Percentiles rank a stretch among this genome's conserved stretches.
Evolutionary conservation across 1,284 basidiomycete species (phyloP).

Genomic region (Trichosporon faecale): DNA sequence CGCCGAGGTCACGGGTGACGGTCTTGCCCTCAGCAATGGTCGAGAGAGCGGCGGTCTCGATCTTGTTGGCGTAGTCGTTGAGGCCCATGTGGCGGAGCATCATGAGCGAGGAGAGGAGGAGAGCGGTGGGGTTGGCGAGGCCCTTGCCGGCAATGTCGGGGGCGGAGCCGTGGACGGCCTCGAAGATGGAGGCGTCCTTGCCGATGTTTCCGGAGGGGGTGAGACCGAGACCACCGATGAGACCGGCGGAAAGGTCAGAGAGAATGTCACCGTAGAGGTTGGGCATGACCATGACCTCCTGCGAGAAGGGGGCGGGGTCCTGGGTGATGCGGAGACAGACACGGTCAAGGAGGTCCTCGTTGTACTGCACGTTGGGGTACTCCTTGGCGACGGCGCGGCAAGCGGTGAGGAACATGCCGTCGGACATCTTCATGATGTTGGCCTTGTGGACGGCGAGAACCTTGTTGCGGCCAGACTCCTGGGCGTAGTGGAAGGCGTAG

Average conservation of each 20-base stretch:
- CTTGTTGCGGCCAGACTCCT: conserved; percentile 77
- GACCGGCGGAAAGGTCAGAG: conserved; percentile 97
- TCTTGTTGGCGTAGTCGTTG: conserved; percentile 77
- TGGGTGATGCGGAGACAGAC: conserved; percentile 72
- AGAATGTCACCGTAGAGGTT: conserved; percentile 90
- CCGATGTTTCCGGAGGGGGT: conserved; percentile 99
- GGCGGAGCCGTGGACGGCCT: conserved; percentile 97
- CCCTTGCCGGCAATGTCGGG: conserved; percentile 73
- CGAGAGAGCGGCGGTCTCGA: conserved; percentile 83
- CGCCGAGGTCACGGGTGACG: conserved; percentile 90
- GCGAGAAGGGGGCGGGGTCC: conserved; percentile 89
- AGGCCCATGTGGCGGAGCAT: conserved; percentile 97
- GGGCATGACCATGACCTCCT: conserved; percentile 99
- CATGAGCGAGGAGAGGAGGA: conserved; percentile 92
- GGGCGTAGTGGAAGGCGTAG: conserved; percentile 98
- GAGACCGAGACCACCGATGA: conserved; percentile 96
- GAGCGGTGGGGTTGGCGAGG: conserved; percentile 95
- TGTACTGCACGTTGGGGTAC: conserved; percentile 88
- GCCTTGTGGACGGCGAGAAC: conserved; percentile 99
- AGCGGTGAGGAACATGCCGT: conserved; percentile 98
- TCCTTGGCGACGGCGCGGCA: conserved; percentile 96
- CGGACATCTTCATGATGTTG: conserved; percentile 99
- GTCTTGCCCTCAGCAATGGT: conserved; percentile 91
- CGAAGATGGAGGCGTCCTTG: conserved; percentile 97
- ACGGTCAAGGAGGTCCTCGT: conserved; percentile 96